phyloP scores from a whole-genome alignment of 164 flowering plant species.

The Magnolia officinalis region DNA sequence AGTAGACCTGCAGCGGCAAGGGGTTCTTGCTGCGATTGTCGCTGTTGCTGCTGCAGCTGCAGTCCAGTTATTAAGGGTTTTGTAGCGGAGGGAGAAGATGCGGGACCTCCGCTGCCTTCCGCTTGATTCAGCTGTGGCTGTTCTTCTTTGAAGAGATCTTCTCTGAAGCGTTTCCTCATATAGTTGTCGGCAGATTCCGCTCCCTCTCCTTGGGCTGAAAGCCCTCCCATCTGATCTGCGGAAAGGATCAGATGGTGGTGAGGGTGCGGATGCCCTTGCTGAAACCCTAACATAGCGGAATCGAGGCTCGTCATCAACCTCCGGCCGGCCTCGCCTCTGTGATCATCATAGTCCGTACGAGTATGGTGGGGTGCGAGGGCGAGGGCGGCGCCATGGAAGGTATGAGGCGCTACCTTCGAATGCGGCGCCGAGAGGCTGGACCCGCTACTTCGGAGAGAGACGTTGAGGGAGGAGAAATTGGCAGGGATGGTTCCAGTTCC shows the following conservation, averaged over 20 bases:
- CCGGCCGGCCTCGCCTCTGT: background rate
- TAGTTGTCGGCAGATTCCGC: constrained; percentile 35
- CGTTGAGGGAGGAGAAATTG: constrained; percentile 64
- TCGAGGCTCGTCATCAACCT: constrained; percentile 3
- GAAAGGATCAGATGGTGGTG: constrained; percentile 31
- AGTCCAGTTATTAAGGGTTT: constrained; percentile 12
- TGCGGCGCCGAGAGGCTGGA: constrained; percentile 52
- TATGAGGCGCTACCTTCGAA: constrained; percentile 56
- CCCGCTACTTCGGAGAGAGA: constrained; percentile 63
- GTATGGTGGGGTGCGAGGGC: constrained; percentile 26
- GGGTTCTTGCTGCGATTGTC: constrained; percentile 5
- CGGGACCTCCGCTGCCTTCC: background rate
- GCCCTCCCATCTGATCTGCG: constrained; percentile 44
- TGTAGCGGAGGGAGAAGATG: constrained; percentile 24
- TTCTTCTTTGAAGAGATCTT: constrained; percentile 75
- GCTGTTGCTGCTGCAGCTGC: constrained; percentile 5
- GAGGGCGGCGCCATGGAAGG: constrained; percentile 50
- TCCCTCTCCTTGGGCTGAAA: constrained; percentile 24
- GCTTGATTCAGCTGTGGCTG: constrained; percentile 11
- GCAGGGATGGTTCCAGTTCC: constrained; percentile 91
- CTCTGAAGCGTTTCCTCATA: constrained; percentile 59
- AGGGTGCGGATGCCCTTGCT: constrained; percentile 20
- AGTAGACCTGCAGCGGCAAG: constrained; percentile 7
- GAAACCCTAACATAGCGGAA: constrained; percentile 47
- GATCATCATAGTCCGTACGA: constrained; percentile 26